Evolutionary conservation across 192 early-diverging fungal genomes (phyloP).

Genomic region (Kickxella alabastrina): DNA sequence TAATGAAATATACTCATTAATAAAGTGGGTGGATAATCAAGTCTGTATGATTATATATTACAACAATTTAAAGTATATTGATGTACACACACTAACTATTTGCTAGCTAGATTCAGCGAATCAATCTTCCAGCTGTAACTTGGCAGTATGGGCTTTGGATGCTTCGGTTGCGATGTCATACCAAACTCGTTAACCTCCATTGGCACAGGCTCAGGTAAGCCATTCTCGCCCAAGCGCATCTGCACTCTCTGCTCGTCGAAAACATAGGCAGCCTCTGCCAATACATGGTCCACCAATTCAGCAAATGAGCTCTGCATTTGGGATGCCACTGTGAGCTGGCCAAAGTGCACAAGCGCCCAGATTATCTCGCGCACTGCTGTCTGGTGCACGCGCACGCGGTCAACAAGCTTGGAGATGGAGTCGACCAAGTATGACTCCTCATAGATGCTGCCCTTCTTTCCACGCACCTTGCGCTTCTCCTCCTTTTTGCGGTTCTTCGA

Average conservation of each 20-base stretch:
- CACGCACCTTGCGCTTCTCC: slow-evolving; percentile 76
- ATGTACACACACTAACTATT: neutral
- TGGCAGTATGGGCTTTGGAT: slow-evolving; percentile 22
- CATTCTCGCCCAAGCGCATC: slow-evolving; percentile 18
- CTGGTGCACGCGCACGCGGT: slow-evolving; percentile 39
- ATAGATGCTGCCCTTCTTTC: slow-evolving; percentile 83
- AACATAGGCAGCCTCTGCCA: slow-evolving; percentile 34
- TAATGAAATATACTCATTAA: no score
- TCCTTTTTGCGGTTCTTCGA: slow-evolving; percentile 64
- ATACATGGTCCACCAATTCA: slow-evolving; percentile 45
- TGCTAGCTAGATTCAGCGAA: neutral
- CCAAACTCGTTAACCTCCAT: slow-evolving; percentile 19
- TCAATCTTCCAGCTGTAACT: slow-evolving; percentile 17
- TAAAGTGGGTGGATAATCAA: no score
- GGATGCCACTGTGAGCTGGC: slow-evolving; percentile 43
- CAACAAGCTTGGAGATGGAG: slow-evolving; percentile 45
- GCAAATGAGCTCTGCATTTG: slow-evolving; percentile 53
- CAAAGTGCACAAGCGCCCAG: slow-evolving; percentile 51
- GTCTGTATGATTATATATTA: neutral
- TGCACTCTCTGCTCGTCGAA: slow-evolving; percentile 51
- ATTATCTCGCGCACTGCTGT: slow-evolving; percentile 55
- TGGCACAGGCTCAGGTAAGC: slow-evolving; percentile 19
- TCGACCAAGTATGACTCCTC: slow-evolving; percentile 89
- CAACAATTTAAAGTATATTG: neutral
- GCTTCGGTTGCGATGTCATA: slow-evolving; percentile 17